Percentiles rank a stretch among this genome's conserved stretches.
Evolutionary conservation across 2,329 filamentous ascomycete genomes (phyloP).

Genomic region (Xylariaceae sp.): DNA sequence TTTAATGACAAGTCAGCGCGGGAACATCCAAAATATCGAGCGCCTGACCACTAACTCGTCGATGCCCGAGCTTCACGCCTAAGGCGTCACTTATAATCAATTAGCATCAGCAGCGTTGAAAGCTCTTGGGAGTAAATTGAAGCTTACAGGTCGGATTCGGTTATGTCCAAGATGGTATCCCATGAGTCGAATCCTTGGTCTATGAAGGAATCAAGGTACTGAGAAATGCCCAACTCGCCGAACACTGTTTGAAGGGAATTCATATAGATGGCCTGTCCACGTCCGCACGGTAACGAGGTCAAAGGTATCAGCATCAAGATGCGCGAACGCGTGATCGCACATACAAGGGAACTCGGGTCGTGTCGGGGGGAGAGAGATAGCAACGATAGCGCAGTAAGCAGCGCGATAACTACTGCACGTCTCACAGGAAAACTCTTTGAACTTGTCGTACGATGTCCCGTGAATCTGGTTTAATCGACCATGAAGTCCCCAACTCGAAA

Average conservation of each 20-base stretch:
- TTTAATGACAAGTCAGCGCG: slow-evolving; percentile 31
- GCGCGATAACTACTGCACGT: background rate
- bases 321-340: background rate
- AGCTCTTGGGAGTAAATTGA: background rate
- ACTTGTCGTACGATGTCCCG: background rate
- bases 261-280: slow-evolving; percentile 41
- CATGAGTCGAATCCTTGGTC: slow-evolving; percentile 81
- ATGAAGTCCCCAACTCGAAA: background rate
- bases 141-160: slow-evolving; percentile 72
- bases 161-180: slow-evolving; percentile 79
- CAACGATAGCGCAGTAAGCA: background rate
- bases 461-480: background rate
- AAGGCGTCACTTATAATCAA: slow-evolving; percentile 55
- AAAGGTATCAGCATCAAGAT: slow-evolving; percentile 15
- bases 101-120: slow-evolving; percentile 15
- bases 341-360: background rate
- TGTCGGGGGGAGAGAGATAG: background rate
- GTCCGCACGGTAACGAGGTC: slow-evolving; percentile 10
- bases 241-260: slow-evolving; percentile 60
- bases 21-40: background rate
- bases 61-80: slow-evolving; percentile 73
- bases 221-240: slow-evolving; percentile 69
- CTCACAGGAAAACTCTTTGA: background rate
- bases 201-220: slow-evolving; percentile 68
- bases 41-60: slow-evolving; percentile 54